These are phyloP conservation scores for Eutypella sp. DNA, from an alignment of 2,329 filamentous ascomycete genomes.

Conservation along the genomic window DNA sequence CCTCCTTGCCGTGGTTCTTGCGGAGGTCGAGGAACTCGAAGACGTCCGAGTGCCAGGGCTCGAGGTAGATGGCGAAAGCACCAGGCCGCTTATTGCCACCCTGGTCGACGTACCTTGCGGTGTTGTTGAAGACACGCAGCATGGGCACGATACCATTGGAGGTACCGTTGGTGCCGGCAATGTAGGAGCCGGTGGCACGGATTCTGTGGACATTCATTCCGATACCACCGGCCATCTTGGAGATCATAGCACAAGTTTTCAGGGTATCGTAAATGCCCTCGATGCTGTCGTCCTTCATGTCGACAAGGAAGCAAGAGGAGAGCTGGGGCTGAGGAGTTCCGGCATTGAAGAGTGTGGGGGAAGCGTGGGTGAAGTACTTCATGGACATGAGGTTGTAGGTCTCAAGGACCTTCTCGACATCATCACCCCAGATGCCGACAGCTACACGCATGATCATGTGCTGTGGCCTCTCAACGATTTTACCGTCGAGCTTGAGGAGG, in stretches of 20 bases:
- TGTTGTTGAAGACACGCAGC: slow-evolving; percentile 99
- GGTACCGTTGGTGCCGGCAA: slow-evolving; percentile 94
- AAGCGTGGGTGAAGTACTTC: slow-evolving; percentile 98
- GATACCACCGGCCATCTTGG: slow-evolving; percentile 98
- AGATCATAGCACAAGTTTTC: slow-evolving; percentile 99
- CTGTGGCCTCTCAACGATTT: slow-evolving; percentile 94
- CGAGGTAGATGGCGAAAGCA: slow-evolving; percentile 97
- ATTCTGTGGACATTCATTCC: slow-evolving; percentile 96
- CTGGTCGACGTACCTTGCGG: slow-evolving; percentile 95
- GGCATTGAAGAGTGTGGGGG: slow-evolving; percentile 95
- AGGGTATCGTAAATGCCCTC: slow-evolving; percentile 98
- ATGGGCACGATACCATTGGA: slow-evolving; percentile 97
- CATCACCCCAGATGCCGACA: slow-evolving; percentile 91
- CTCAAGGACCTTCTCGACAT: slow-evolving; percentile 91
- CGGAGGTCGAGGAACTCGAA: slow-evolving; percentile 96
- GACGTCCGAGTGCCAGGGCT: slow-evolving; percentile 98
- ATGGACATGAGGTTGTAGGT: slow-evolving; percentile 99
- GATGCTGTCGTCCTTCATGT: slow-evolving; percentile 99
- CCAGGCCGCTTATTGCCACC: slow-evolving; percentile 98
- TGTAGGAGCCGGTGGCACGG: slow-evolving; percentile 95
- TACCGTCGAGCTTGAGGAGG: slow-evolving; percentile 88
- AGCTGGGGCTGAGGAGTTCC: slow-evolving; percentile 92
- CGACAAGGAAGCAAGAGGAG: slow-evolving; percentile 96
- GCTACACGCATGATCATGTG: slow-evolving; percentile 99
- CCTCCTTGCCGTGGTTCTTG: slow-evolving; percentile 99